Evolutionary conservation across 345 rosid genomes (phyloP).

Genomic region (Lumnitzera littorea): DNA sequence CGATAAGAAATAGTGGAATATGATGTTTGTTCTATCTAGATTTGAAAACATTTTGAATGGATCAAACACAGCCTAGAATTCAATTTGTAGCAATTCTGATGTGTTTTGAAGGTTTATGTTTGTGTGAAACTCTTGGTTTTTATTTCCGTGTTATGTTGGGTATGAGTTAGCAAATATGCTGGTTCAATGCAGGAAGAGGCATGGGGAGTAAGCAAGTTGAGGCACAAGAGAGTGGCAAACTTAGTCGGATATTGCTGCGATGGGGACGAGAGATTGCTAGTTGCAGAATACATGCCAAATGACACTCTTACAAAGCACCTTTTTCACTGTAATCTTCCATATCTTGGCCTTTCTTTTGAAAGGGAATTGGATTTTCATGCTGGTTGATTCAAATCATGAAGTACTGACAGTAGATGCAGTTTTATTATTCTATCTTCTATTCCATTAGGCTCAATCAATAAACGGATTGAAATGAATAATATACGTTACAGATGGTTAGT

Average conservation of each 20-base stretch:
- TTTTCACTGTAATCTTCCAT: slow-evolving; percentile 57
- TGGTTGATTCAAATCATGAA: neutral
- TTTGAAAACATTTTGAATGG: too few species aligned
- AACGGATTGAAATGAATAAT: too few species aligned
- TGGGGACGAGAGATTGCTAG: slow-evolving; percentile 90
- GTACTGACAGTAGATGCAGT: neutral
- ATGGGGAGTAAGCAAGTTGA: slow-evolving; percentile 64
- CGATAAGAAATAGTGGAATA: too few species aligned
- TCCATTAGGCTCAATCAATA: too few species aligned
- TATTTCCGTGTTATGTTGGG: neutral
- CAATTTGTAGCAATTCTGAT: too few species aligned
- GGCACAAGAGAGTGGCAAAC: slow-evolving; percentile 67
- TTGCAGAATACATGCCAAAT: slow-evolving; percentile 84
- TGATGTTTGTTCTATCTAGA: too few species aligned
- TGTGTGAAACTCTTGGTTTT: too few species aligned
- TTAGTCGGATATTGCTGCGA: slow-evolving; percentile 94
- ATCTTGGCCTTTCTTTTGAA: neutral
- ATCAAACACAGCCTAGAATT: too few species aligned
- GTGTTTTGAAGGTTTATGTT: too few species aligned
- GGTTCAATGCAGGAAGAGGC: slow-evolving; percentile 58
- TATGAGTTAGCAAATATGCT: neutral
- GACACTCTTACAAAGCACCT: slow-evolving; percentile 80
- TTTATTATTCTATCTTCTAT: too few species aligned
- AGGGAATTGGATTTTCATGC: neutral
- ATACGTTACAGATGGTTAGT: too few species aligned